phyloP scores from a whole-genome alignment of 805 yeast genomes.

The Lipomyces yamadae region DNA sequence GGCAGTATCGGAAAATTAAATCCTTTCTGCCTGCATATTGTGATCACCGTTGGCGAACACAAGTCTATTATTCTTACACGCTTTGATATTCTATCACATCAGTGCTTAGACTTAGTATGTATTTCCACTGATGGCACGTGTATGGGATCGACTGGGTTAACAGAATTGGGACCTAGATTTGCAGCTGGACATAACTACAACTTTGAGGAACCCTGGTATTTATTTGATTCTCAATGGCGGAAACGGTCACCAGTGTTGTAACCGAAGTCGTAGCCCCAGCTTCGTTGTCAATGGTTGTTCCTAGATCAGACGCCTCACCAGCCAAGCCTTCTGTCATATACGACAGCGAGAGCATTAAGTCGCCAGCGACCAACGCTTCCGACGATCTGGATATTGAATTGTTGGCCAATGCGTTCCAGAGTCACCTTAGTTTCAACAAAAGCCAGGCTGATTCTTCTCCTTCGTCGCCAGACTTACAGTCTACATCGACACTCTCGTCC shows the following conservation, averaged over 20 bases:
- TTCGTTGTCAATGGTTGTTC: not conserved
- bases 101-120: not conserved
- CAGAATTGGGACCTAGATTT: not conserved
- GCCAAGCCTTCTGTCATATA: not conserved
- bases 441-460: not conserved
- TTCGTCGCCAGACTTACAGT: not conserved
- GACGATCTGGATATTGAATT: not conserved
- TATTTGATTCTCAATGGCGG: not conserved
- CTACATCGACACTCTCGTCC: not conserved
- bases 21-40: no score
- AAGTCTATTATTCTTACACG: no score
- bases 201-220: not conserved
- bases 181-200: not conserved
- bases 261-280: not conserved
- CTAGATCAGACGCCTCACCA: not conserved
- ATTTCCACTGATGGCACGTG: not conserved
- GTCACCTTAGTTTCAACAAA: not conserved
- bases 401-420: not conserved
- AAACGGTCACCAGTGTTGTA: not conserved
- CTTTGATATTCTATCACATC: no score
- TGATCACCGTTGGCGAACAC: no score
- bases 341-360: not conserved
- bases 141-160: not conserved
- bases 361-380: not conserved
- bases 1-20: no score